phyloP scores from a whole-genome alignment of 495 filamentous ascomycete species.

The Annulohypoxylon moriforme region DNA sequence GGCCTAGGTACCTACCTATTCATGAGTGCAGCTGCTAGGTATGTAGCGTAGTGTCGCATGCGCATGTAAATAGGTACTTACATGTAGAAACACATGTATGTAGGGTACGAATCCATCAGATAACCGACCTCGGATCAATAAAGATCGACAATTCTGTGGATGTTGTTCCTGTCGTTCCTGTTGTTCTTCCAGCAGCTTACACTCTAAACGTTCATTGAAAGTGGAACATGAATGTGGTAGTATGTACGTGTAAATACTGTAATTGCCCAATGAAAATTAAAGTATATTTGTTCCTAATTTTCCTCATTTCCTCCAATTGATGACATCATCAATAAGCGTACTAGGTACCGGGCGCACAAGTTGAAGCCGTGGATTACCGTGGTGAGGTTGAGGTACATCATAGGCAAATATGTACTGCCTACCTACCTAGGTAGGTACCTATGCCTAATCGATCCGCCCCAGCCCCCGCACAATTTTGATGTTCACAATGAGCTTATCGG shows the following conservation, averaged over 20 bases:
- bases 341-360: neutral
- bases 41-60: conserved; percentile 6
- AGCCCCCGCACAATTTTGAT: conserved; percentile 7
- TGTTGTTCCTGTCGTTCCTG: neutral
- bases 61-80: neutral
- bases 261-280: conserved; percentile 29
- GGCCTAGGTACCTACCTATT: neutral
- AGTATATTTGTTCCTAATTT: neutral
- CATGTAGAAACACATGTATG: neutral
- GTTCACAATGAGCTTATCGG: conserved; percentile 19
- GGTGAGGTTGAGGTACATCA: neutral
- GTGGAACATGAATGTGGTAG: too few species aligned
- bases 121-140: conserved; percentile 38
- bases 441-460: conserved; percentile 1
- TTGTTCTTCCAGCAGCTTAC: too few species aligned
- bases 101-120: conserved; percentile 17
- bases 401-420: too few species aligned
- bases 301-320: neutral
- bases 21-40: too few species aligned
- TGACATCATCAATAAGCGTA: conserved; percentile 33
- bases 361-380: conserved; percentile 33
- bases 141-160: neutral
- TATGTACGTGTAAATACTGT: neutral
- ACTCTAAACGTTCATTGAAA: too few species aligned
- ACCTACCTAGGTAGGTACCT: too few species aligned